These are phyloP conservation scores for Paramecium sexaurelia DNA, from an alignment of 73 alveolate species.

Conservation along the genomic window DNA sequence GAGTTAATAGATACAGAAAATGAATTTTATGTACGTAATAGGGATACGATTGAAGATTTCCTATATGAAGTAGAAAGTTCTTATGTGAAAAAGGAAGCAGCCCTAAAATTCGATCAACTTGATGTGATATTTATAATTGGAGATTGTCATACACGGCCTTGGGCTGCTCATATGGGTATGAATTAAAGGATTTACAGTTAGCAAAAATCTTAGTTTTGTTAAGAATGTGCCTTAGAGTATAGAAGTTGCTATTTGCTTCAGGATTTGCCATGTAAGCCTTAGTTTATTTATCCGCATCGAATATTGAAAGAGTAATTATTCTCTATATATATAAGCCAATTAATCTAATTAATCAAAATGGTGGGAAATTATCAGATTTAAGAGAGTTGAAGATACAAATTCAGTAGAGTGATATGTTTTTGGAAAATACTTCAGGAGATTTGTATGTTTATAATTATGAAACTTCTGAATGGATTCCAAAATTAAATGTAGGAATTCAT, in stretches of 20 bases:
- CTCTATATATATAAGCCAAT: background rate
- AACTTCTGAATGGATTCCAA: slow-evolving; percentile 89
- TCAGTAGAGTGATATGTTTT: slow-evolving; percentile 20
- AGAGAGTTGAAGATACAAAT: background rate
- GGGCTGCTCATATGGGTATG: slow-evolving; percentile 38
- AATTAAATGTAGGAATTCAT: slow-evolving; percentile 93
- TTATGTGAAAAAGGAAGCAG: slow-evolving; percentile 64
- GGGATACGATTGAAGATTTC: slow-evolving; percentile 64
- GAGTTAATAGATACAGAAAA: slow-evolving; percentile 68
- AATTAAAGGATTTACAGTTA: background rate
- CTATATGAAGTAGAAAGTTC: slow-evolving; percentile 66
- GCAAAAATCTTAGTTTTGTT: slow-evolving; percentile 47
- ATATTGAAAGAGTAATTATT: slow-evolving; percentile 56
- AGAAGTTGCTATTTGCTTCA: slow-evolving; percentile 60
- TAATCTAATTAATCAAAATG: slow-evolving; percentile 12
- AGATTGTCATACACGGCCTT: slow-evolving; percentile 50
- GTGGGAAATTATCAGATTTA: slow-evolving; percentile 29
- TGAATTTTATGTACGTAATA: slow-evolving; percentile 61
- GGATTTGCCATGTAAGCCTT: slow-evolving; percentile 68
- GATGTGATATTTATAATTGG: slow-evolving; percentile 68
- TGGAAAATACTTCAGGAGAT: slow-evolving; percentile 56
- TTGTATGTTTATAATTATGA: slow-evolving; percentile 66
- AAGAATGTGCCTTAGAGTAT: slow-evolving; percentile 68
- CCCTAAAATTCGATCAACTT: slow-evolving; percentile 57
- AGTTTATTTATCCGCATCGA: slow-evolving; percentile 64